Evolutionary conservation across 1,139 yeast genomes (phyloP).

Genomic region (Taphrina pruni): DNA sequence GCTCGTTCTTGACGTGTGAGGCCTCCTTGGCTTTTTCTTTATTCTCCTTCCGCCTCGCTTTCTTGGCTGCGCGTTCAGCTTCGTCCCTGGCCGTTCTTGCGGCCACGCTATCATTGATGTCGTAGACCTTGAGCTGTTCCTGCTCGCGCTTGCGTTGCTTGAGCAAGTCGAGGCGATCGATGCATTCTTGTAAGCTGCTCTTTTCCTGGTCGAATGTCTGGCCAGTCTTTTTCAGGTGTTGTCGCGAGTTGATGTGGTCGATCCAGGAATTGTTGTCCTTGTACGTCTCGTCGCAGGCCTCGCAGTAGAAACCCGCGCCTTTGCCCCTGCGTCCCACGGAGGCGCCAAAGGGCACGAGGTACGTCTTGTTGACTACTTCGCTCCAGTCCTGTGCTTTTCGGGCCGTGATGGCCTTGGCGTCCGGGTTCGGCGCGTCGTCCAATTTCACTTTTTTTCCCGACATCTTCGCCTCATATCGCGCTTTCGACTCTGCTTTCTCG

Average conservation of each 20-base stretch:
- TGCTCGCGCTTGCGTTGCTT: constrained; percentile 51
- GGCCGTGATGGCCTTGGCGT: constrained; percentile 49
- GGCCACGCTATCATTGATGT: constrained; percentile 57
- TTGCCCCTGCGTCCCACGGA: constrained; percentile 61
- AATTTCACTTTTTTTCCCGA: constrained; percentile 18
- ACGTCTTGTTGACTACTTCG: constrained; percentile 55
- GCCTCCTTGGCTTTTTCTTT: constrained; percentile 49
- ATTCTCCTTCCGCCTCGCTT: constrained; percentile 46
- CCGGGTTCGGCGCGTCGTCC: constrained; percentile 43
- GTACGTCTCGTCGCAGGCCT: constrained; percentile 75
- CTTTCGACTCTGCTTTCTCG: constrained; percentile 38
- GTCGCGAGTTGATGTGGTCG: constrained; percentile 77
- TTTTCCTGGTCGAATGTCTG: constrained; percentile 49
- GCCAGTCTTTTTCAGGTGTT: constrained; percentile 51
- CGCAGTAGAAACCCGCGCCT: constrained; percentile 83
- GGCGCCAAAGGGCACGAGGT: constrained; percentile 57
- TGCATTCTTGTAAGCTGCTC: constrained; percentile 54
- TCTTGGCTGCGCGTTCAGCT: constrained; percentile 49
- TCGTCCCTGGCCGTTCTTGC: constrained; percentile 37
- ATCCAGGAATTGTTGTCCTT: constrained; percentile 80
- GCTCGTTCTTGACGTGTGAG: constrained; percentile 46
- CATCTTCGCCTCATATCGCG: constrained; percentile 40
- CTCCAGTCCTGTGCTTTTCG: constrained; percentile 45
- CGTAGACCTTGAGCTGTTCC: constrained; percentile 54
- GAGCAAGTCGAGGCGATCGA: constrained; percentile 50